These are phyloP conservation scores for Cryptococcus hybrid DNA, from an alignment of 1,284 basidiomycete species.

Conservation along the genomic window DNA sequence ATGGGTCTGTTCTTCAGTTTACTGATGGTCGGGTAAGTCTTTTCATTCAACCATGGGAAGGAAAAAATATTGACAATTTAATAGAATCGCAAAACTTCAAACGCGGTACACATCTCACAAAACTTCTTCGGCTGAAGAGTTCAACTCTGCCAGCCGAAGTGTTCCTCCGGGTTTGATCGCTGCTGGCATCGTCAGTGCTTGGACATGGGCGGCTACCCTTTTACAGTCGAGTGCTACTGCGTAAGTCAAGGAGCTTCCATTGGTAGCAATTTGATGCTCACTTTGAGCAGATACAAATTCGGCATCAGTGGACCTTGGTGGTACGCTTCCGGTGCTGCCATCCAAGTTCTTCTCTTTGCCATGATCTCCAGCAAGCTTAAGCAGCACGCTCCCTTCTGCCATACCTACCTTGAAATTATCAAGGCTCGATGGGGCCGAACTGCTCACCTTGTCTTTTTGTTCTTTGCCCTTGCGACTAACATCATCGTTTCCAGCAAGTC, in stretches of 20 bases:
- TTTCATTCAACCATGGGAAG: neutral
- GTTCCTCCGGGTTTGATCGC: conserved; percentile 89
- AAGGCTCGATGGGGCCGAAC: conserved; percentile 67
- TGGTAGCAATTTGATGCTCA: conserved; percentile 13
- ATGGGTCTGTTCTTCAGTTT: conserved; percentile 79
- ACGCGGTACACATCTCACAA: conserved; percentile 41
- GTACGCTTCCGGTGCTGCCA: conserved; percentile 4
- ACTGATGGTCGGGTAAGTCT: conserved; percentile 59
- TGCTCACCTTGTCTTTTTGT: conserved; percentile 73
- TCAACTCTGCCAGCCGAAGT: conserved; percentile 65
- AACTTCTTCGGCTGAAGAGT: conserved; percentile 61
- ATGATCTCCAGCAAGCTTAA: conserved; percentile 60
- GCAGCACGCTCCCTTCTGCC: conserved; percentile 53
- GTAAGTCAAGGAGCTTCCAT: conserved; percentile 61
- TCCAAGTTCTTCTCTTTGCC: conserved; percentile 50
- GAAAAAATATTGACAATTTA: conserved; percentile 57
- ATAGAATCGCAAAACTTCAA: conserved; percentile 52
- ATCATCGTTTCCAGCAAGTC: conserved; percentile 62
- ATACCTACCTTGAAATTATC: conserved; percentile 61
- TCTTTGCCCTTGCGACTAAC: conserved; percentile 73
- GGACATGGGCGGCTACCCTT: conserved; percentile 59
- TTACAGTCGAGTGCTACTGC: conserved; percentile 45
- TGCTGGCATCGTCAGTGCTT: conserved; percentile 69
- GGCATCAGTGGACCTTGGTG: conserved; percentile 56
- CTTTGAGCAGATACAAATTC: conserved; percentile 57